Percentiles rank a stretch among this genome's conserved stretches.
phyloP scores from a whole-genome alignment of 805 yeast species.

The Scheffersomyces stipitis region DNA sequence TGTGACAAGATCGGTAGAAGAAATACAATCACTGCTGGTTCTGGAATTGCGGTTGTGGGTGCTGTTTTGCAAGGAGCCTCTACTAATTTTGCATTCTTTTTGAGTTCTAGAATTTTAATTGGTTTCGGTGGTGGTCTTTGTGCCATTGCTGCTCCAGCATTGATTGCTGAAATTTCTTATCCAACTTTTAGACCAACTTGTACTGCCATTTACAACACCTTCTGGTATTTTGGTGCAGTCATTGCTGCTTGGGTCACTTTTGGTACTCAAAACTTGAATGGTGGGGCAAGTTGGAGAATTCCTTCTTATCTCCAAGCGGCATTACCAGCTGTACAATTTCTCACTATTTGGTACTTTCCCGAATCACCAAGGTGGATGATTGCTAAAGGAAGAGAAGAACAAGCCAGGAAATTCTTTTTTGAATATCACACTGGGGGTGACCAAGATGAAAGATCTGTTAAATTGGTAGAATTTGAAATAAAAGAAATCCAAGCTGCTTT shows the following conservation, averaged over 20 bases:
- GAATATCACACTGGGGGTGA: constrained; percentile 43
- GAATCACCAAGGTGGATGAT: constrained; percentile 34
- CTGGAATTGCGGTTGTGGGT: constrained; percentile 26
- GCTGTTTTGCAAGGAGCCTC: constrained; percentile 38
- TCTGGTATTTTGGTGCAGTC: constrained; percentile 55
- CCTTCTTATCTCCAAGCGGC: constrained; percentile 53
- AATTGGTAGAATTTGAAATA: constrained; percentile 19
- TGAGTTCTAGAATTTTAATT: constrained; percentile 46
- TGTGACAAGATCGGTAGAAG: constrained; percentile 45
- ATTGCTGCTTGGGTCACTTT: constrained; percentile 53
- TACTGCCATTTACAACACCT: constrained; percentile 45
- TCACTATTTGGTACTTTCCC: constrained; percentile 40
- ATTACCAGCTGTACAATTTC: constrained; percentile 43
- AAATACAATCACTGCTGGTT: constrained; percentile 23
- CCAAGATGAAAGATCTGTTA: constrained; percentile 17
- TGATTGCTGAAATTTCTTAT: constrained; percentile 50
- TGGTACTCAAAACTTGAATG: constrained; percentile 38
- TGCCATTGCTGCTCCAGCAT: constrained; percentile 45
- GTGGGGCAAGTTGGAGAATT: constrained; percentile 51
- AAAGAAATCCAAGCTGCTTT: constrained; percentile 25
- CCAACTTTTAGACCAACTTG: constrained; percentile 34
- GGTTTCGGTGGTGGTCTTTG: constrained; percentile 49
- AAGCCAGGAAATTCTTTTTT: constrained; percentile 29
- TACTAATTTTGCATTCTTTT: constrained; percentile 35
- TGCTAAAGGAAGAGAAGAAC: constrained; percentile 19